A percentile compares a stretch with the other conserved stretches of the same genome.
These are phyloP conservation scores for Periconia sp. DNA, from an alignment of 2,329 filamentous ascomycete species.

Conservation along the genomic window DNA sequence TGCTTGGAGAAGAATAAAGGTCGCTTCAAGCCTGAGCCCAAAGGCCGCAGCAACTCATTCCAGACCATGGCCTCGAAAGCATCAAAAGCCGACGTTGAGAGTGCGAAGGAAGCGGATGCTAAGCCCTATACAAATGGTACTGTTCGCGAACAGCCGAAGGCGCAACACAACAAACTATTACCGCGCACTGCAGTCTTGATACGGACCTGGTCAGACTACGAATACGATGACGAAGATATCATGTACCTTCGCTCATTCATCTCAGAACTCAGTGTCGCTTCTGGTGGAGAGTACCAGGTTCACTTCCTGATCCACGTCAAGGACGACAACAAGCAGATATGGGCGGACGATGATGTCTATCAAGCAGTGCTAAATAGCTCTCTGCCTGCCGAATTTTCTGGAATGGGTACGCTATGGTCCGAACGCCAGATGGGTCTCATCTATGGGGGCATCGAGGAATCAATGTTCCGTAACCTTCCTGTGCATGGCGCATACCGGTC, in stretches of 20 bases:
- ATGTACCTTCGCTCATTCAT: constrained; percentile 83
- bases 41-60: constrained; percentile 45
- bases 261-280: constrained; percentile 76
- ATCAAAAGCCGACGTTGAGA: constrained; percentile 11
- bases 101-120: neutral
- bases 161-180: constrained; percentile 44
- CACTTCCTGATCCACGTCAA: constrained; percentile 88
- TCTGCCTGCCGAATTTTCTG: constrained; percentile 56
- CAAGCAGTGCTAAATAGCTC: constrained; percentile 65
- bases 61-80: constrained; percentile 46
- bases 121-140: constrained; percentile 20
- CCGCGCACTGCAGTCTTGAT: constrained; percentile 79
- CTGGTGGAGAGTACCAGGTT: constrained; percentile 80
- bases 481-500: constrained; percentile 74
- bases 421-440: constrained; percentile 62
- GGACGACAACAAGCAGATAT: constrained; percentile 78
- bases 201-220: constrained; percentile 80
- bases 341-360: constrained; percentile 77
- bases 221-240: constrained; percentile 80
- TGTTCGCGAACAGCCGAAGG: constrained; percentile 24
- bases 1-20: constrained; percentile 74
- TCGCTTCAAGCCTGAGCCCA: constrained; percentile 63
- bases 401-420: constrained; percentile 60
- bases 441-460: constrained; percentile 58
- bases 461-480: constrained; percentile 63